Conservation (phyloP, 2,329 filamentous ascomycete species). For the Fusarium citri region DNA sequence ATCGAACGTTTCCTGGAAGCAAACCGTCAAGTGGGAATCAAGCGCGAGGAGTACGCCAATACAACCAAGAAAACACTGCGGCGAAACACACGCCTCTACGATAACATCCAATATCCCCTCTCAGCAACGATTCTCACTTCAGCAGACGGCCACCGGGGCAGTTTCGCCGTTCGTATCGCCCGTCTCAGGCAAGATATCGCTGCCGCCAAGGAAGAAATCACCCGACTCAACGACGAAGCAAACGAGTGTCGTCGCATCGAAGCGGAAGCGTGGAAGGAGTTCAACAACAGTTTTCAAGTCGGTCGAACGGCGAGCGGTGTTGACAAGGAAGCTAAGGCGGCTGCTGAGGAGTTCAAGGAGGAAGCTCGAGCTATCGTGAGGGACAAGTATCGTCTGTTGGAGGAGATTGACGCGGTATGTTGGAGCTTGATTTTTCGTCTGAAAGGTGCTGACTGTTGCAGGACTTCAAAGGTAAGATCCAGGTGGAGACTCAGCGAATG, state of each 20-base stretch:
- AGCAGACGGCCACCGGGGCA: constrained; percentile 38
- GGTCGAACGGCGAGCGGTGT: neutral
- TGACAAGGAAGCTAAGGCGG: neutral
- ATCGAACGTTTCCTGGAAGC: constrained; percentile 37
- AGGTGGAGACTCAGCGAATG: constrained; percentile 44
- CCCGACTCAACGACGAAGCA: constrained; percentile 42
- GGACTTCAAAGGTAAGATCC: constrained; percentile 47
- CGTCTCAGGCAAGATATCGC: constrained; percentile 39
- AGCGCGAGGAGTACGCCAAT: constrained; percentile 18
- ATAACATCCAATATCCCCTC: constrained; percentile 49
- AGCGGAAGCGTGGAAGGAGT: constrained; percentile 33
- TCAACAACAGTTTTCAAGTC: constrained; percentile 5
- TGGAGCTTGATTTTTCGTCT: accelerated
- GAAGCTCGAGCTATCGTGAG: constrained; percentile 42
- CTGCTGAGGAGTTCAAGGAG: constrained; percentile 23
- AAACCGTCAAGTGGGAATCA: constrained; percentile 41
- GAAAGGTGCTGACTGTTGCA: constrained; percentile 18
- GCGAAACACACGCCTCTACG: constrained; percentile 44
- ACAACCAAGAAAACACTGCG: constrained; percentile 5
- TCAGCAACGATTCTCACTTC: constrained; percentile 50
- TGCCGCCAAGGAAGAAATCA: constrained; percentile 42
- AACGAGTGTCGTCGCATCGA: constrained; percentile 40
- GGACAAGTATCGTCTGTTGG: constrained; percentile 37
- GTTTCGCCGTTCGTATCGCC: constrained; percentile 44
- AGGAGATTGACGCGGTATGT: constrained; percentile 47